phyloP scores from a whole-genome alignment of 2,329 filamentous ascomycete genomes.

The Cladophialophora chaetospira region DNA sequence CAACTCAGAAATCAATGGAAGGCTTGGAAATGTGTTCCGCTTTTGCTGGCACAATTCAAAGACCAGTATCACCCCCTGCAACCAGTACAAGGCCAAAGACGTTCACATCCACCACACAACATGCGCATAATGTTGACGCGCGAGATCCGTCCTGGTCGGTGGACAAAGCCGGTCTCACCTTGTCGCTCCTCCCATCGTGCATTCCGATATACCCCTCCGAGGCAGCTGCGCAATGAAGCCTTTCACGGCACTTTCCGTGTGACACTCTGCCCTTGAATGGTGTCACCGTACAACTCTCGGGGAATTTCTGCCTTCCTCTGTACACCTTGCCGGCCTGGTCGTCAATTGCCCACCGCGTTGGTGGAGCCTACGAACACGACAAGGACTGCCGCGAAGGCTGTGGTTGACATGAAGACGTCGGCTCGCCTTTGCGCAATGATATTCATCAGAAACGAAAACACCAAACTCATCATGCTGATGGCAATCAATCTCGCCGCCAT shows the following conservation, averaged over 20 bases:
- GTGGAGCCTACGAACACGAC: conserved; percentile 30
- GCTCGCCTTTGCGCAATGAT: conserved; percentile 30
- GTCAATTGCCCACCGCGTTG: conserved; percentile 23
- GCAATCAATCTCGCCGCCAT: conserved; percentile 25
- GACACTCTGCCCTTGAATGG: background rate
- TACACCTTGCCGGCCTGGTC: background rate
- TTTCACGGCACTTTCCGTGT: conserved; percentile 7
- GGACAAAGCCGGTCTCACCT: too few relatives aligned
- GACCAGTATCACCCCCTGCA: too few relatives aligned
- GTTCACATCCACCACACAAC: too few relatives aligned
- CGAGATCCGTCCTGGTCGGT: too few relatives aligned
- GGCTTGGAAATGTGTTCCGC: background rate
- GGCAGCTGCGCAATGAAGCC: background rate
- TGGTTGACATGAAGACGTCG: conserved; percentile 32
- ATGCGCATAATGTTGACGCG: too few relatives aligned
- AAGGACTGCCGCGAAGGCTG: conserved; percentile 30
- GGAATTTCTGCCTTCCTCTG: conserved; percentile 21
- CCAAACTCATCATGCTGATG: conserved; percentile 29
- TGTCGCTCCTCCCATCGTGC: too few relatives aligned
- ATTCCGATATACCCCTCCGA: background rate
- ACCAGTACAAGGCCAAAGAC: too few relatives aligned
- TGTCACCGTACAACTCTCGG: conserved; percentile 21
- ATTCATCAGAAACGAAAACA: conserved; percentile 31
- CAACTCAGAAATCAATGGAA: background rate
- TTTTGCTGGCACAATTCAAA: background rate